These are phyloP conservation scores for Nothophoma quercina DNA, from an alignment of 2,329 filamentous ascomycete species.

Conservation along the genomic window DNA sequence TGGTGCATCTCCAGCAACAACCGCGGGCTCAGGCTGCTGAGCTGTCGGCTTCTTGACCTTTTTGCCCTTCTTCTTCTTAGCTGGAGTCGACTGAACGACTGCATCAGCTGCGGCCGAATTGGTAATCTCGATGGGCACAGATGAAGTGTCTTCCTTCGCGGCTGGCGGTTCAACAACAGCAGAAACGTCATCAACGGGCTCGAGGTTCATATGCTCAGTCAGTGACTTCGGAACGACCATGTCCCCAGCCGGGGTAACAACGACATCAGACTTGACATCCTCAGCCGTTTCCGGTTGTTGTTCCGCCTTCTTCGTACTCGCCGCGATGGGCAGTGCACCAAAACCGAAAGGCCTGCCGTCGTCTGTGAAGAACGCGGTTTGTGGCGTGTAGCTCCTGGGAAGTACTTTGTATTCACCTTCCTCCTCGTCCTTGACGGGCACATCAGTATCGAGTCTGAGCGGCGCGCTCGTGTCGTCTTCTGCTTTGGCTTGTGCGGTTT, in stretches of 20 bases:
- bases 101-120: background rate
- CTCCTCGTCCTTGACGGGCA: background rate
- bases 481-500: background rate
- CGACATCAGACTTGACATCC: background rate
- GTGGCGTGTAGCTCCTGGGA: constrained; percentile 12
- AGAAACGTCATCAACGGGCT: too few relatives aligned
- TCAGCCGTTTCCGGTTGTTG: background rate
- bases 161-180: background rate
- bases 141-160: background rate
- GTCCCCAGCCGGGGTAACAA: background rate
- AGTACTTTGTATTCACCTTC: background rate
- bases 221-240: background rate
- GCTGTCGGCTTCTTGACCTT: constrained; percentile 34
- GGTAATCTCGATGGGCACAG: background rate
- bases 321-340: background rate
- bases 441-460: background rate
- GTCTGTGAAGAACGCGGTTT: constrained; percentile 19
- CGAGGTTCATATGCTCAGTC: background rate
- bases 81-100: background rate
- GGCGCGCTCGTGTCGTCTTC: background rate
- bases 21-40: background rate
- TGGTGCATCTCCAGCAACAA: background rate
- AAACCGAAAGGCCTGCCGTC: constrained; percentile 13
- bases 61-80: constrained; percentile 23
- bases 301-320: background rate